Conservation (phyloP, 768 basidiomycete genomes). For the Mycena sanguinolenta region DNA sequence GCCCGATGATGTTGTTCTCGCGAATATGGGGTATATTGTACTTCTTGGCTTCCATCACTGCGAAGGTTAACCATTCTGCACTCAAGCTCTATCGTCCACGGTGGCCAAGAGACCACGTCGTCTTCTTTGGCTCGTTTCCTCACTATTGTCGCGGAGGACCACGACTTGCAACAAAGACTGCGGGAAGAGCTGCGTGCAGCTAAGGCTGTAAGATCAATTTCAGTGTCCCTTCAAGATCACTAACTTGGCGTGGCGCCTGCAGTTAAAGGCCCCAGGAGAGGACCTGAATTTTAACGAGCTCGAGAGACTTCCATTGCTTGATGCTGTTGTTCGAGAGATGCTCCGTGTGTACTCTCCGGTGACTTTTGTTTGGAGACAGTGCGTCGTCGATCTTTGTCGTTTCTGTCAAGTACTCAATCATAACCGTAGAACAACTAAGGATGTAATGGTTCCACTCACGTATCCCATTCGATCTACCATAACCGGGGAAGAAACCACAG, state of each 20-base stretch:
- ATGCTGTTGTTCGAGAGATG: constrained; percentile 55
- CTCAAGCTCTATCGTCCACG: constrained; percentile 49
- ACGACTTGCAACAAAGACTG: constrained; percentile 47
- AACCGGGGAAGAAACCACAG: constrained; percentile 43
- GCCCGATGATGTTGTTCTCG: constrained; percentile 45
- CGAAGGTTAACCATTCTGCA: neutral
- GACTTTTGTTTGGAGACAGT: constrained; percentile 49
- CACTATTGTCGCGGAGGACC: constrained; percentile 42
- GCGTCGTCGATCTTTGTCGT: constrained; percentile 24
- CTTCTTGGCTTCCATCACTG: no score
- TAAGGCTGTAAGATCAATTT: constrained; percentile 9
- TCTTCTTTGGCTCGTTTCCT: constrained; percentile 46
- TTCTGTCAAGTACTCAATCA: constrained; percentile 4
- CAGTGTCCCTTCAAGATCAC: no score
- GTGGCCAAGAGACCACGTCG: constrained; percentile 53
- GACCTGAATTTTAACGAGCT: constrained; percentile 55
- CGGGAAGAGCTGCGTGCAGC: constrained; percentile 43
- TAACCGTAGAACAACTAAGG: constrained; percentile 46
- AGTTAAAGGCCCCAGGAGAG: constrained; percentile 39
- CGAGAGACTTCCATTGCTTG: constrained; percentile 50
- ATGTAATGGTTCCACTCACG: constrained; percentile 50
- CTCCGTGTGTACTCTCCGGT: constrained; percentile 46
- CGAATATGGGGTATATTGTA: constrained; percentile 49
- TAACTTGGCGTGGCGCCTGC: neutral
- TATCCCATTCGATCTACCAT: constrained; percentile 44